Evolutionary conservation across 1,139 yeast species (phyloP), one percentile per base, ranked within the genome.

Genomic region (Meyerozyma elateridarum): DNA sequence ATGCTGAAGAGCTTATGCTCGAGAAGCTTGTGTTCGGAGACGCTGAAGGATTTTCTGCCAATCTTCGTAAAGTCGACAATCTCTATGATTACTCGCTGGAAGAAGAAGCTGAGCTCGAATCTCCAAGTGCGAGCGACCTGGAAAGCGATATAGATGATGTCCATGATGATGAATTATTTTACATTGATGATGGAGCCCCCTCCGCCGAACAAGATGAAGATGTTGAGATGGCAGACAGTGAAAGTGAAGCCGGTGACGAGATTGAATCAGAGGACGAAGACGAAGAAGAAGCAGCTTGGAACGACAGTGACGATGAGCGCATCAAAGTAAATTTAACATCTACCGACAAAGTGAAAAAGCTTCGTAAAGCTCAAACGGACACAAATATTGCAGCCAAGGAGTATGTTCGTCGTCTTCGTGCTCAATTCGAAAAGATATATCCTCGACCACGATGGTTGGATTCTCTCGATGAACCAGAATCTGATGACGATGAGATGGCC

Each of bases 21-120:
- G 95, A 89, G 42, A 84, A 76, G 53, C 67, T 85, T 13, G 96
- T 93, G 4, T 91, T 93, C 59, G 97, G 98, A 14, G 97, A 91
- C 53, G 50, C 70, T 2, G 79, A 79, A 27, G 93, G 91, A 18
- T 88, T 89, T 54, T 88, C 82, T 41, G 54, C 63, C 28, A 83
- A 79, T 40, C 64, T 85, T 51, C 73, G 68, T 42, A 73, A 73
- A 40, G 59, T 75, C 29, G 85, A 77, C 43, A 70, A 74, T 41
- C 64, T 79, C 30, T 70, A 67, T 41, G 70, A 70, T 35, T 68
- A 68, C 42, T 66, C 72, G 6, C 58, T 67, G 27, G 77, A 67
- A 28, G 70, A 65, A 15, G 69, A 56, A 9, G 64, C 54, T 3
- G 64, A 55, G 15, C 56, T 51, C 14, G 55, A 38, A 6, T 61